phyloP scores from a whole-genome alignment of 2,329 filamentous ascomycete species.

The Huntiella abstrusa region DNA sequence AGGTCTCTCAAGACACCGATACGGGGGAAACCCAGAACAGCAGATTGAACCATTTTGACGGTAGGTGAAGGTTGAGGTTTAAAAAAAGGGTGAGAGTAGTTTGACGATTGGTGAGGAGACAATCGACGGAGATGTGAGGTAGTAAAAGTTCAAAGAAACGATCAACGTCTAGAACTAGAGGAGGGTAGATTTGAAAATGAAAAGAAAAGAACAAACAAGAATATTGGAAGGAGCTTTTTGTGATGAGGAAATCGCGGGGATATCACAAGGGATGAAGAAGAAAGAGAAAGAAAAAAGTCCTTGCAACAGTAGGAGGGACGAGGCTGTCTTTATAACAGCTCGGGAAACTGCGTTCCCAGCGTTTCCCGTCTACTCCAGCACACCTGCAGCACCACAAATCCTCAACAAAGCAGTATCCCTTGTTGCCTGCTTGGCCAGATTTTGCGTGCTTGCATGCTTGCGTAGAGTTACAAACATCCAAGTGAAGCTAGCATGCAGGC shows the following conservation, averaged over 20 bases:
- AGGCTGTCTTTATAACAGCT: slow-evolving; percentile 19
- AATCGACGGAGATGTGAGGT: no score
- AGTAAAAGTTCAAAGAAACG: background rate
- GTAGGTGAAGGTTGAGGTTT: slow-evolving; percentile 14
- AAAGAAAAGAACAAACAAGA: slow-evolving; percentile 5
- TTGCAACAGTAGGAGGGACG: background rate
- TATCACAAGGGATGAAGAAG: slow-evolving; percentile 3
- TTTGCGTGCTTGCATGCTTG: no score
- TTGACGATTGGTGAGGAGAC: background rate
- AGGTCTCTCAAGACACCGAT: slow-evolving; percentile 98
- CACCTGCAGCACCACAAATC: background rate
- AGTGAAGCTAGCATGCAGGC: no score
- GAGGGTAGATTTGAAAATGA: slow-evolving; percentile 2
- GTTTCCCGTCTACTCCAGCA: background rate
- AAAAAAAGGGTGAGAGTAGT: background rate
- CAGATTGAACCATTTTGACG: slow-evolving; percentile 42
- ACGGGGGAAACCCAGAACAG: slow-evolving; percentile 95
- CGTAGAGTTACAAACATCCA: slow-evolving; percentile 9
- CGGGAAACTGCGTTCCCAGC: background rate
- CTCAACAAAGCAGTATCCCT: background rate
- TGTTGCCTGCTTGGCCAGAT: background rate
- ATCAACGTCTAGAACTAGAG: slow-evolving; percentile 6
- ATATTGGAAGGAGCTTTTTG: background rate
- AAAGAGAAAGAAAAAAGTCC: slow-evolving; percentile 2
- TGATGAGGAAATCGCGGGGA: slow-evolving; percentile 1